phyloP scores from a whole-genome alignment of 1,284 basidiomycete genomes.

The Grifola frondosa region DNA sequence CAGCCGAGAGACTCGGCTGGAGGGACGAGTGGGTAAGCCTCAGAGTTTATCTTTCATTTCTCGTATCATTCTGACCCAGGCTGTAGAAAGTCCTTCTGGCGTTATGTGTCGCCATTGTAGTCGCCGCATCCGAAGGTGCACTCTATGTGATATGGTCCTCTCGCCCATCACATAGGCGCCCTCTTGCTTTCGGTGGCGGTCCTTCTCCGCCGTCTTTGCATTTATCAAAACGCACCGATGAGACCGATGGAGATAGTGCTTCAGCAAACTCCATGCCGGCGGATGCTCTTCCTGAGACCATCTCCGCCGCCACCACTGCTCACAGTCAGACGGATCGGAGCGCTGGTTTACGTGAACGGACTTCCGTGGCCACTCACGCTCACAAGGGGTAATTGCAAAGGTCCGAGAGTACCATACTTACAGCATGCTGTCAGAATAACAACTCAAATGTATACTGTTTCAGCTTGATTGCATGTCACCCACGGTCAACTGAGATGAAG shows the following conservation, averaged over 20 bases:
- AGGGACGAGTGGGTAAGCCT: conserved; percentile 66
- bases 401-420: too few relatives aligned
- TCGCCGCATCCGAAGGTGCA: conserved; percentile 64
- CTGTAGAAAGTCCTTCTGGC: conserved; percentile 61
- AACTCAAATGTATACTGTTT: too few relatives aligned
- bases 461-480: too few relatives aligned
- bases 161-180: conserved; percentile 28
- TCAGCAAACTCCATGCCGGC: too few relatives aligned
- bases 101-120: conserved; percentile 55
- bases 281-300: too few relatives aligned
- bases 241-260: conserved; percentile 3
- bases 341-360: too few relatives aligned
- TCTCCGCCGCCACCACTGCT: too few relatives aligned
- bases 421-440: too few relatives aligned
- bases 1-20: conserved; percentile 61
- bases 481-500: too few relatives aligned
- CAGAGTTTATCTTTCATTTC: neutral
- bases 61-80: neutral
- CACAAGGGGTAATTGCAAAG: too few relatives aligned
- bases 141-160: conserved; percentile 74
- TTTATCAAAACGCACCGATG: conserved; percentile 5
- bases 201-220: neutral
- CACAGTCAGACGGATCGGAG: too few relatives aligned
- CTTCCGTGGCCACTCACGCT: too few relatives aligned
- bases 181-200: neutral